Base-by-base conservation (phyloP, 805 yeast genomes). In the Saccharomycopsis vini region DNA sequence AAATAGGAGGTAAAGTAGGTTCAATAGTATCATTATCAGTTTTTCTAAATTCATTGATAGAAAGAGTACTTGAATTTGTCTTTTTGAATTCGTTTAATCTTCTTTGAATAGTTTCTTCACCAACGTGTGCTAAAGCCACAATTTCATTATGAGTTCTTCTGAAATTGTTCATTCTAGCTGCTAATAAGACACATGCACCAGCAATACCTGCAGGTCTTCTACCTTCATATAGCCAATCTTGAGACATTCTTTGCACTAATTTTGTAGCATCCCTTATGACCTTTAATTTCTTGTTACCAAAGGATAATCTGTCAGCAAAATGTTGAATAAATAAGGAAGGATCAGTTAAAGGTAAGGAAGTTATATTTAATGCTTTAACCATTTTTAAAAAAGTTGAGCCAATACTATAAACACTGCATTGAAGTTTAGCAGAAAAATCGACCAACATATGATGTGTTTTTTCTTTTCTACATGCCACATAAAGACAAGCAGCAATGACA, bases 181-280 rank as follows among this genome's bases (percentile, higher is more conserved):
- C 98, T 40, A 92, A 64, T 36, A 94, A 60, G 2, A 92, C 69
- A 62, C 97, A 88, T 0, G 98, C 98, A 19, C 97, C 99, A 0
- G 98, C 98, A 43, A 92, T 77, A 55, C 99, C 98, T 0, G 98
- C 97, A 0, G 99, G 98, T 50, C 97, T 72, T 58, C 99, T 74
- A 21, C 99, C 99, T 62, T 87, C 95, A 59, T 81, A 85, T 53
- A 92, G 83, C 97, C 97, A 92, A 57, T 92, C 97, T 35, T 78
- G 75, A 12, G 89, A 72, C 99, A 92, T 92, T 52, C 95, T 71
- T 57, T 78, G 85, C 0, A 95, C 95, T 19, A 92, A 64, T 54
- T 79, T 76, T 5, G 80, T 79, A 0, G 98, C 97, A 61, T 92
- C 99, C 48, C 73, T 75, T 36, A 85, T 80, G 12, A 92, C 95